Conservation (phyloP, 805 yeast genomes). For the Metschnikowia bowlesiae region DNA sequence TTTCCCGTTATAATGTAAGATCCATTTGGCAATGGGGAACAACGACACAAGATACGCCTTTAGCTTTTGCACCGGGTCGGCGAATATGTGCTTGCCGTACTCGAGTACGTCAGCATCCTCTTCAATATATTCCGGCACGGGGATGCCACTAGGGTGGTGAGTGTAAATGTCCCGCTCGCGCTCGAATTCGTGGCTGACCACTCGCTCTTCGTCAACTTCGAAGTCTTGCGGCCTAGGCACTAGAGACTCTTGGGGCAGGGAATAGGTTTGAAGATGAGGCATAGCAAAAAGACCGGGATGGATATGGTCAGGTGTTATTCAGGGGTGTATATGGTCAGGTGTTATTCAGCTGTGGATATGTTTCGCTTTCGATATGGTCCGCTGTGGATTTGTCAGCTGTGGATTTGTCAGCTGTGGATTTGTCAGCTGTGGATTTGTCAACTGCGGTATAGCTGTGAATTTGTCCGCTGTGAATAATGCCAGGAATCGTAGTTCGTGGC, state of each 20-base stretch:
- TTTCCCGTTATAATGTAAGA: slow-evolving; percentile 69
- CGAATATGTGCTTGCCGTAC: slow-evolving; percentile 25
- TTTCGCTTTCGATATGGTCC: too few relatives aligned
- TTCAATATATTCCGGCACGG: slow-evolving; percentile 37
- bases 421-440: too few relatives aligned
- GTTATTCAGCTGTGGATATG: too few relatives aligned
- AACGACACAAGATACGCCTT: slow-evolving; percentile 53
- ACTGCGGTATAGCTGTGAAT: too few relatives aligned
- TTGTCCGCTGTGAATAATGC: too few relatives aligned
- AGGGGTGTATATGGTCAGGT: too few relatives aligned
- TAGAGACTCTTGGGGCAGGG: slow-evolving; percentile 8
- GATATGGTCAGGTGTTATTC: too few relatives aligned
- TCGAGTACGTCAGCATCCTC: slow-evolving; percentile 30
- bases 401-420: too few relatives aligned
- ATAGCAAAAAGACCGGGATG: neutral
- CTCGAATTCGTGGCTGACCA: slow-evolving; percentile 17
- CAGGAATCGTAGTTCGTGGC: neutral
- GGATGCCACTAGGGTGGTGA: slow-evolving; percentile 15
- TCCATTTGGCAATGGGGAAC: slow-evolving; percentile 83
- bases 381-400: too few relatives aligned
- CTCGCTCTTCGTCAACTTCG: slow-evolving; percentile 10
- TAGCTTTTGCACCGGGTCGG: slow-evolving; percentile 38
- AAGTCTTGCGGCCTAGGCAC: slow-evolving; percentile 17
- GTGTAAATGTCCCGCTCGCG: slow-evolving; percentile 8
- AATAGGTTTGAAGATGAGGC: neutral